Base-by-base conservation (phyloP, 1,284 basidiomycete species). In the Waitea zeae region DNA sequence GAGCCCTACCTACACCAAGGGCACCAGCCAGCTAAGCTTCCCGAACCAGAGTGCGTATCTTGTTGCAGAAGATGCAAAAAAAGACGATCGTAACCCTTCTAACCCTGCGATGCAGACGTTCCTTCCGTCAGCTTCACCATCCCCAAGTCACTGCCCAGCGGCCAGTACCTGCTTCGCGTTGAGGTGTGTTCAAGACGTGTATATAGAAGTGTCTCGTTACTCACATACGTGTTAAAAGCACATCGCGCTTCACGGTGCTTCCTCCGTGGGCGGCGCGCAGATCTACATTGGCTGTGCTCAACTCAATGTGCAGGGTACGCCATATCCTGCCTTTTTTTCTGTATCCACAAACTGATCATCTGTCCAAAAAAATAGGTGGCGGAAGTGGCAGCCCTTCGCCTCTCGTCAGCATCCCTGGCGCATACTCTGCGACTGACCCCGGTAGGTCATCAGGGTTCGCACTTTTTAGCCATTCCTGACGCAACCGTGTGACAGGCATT, bases 41-140 rank as follows among this genome's bases (percentile, higher is more conserved):
- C 52, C 53, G 15, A 54, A 57, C 12, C 42, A 47, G 34, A 55
- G 59, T 61, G 30, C 35, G 56, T 3, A 15, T 28, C 17, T 4
- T n/a, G 9, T 20, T 36, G 13, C n/a, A n/a, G 13, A 34, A 7
- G 20, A n/a, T 18, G 17, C 12, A 35, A 14, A 20, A 14, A 12
- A 14, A 26, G 7, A 17, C 12, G 12, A 12, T 35, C 19, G 17
- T 11, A 12, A 6, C 17, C n/a, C 7, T 15, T 31, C 4, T 26
- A 6, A n/a, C n/a, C n/a, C n/a, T n/a, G n/a, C n/a, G n/a, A n/a
- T n/a, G n/a, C 17, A 59, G 54, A 51, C 31, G 49, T 56, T n/a
- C 38, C 46, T 18, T 44, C 55, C 27, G 52, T 63, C 41, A 60
- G 48, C 9, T 63, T 62, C 46, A 60, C 57, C 3, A 57, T 54